phyloP scores from a whole-genome alignment of 1,139 yeast species.

The Blastobotrys petasosporus region DNA sequence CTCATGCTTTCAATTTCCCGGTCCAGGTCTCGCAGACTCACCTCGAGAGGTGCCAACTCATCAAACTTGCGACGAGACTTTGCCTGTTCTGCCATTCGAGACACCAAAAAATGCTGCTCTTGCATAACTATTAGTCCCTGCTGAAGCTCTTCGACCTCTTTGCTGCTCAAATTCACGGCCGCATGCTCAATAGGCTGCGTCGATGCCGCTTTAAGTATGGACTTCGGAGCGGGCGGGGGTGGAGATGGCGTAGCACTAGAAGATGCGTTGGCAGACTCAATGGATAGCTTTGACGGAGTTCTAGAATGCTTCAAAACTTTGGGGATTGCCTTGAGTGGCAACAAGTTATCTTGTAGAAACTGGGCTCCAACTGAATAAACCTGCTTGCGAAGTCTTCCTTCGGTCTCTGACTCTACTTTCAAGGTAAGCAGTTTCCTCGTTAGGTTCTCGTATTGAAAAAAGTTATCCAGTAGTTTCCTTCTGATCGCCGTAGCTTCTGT shows the following conservation, averaged over 20 bases:
- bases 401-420: constrained; percentile 34
- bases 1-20: constrained; percentile 48
- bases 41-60: constrained; percentile 58
- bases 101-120: constrained; percentile 73
- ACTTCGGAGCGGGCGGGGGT: constrained; percentile 5
- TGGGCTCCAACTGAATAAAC: constrained; percentile 43
- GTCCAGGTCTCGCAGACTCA: constrained; percentile 54
- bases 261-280: constrained; percentile 2
- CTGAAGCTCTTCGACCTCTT: constrained; percentile 39
- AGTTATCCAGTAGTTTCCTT: constrained; percentile 39
- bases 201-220: constrained; percentile 11
- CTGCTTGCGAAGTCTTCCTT: constrained; percentile 41
- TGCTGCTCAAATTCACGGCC: neutral
- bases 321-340: constrained; percentile 49
- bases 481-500: constrained; percentile 39
- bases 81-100: constrained; percentile 54
- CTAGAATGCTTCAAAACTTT: constrained; percentile 33
- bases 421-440: constrained; percentile 38
- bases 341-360: constrained; percentile 50
- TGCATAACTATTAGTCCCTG: constrained; percentile 81
- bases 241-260: constrained; percentile 4
- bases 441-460: constrained; percentile 41
- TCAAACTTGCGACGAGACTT: constrained; percentile 70
- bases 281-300: constrained; percentile 15
- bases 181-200: constrained; percentile 12